These are phyloP conservation scores for Grosmannia penicillata DNA, from an alignment of 2,329 filamentous ascomycete species.

Conservation along the genomic window DNA sequence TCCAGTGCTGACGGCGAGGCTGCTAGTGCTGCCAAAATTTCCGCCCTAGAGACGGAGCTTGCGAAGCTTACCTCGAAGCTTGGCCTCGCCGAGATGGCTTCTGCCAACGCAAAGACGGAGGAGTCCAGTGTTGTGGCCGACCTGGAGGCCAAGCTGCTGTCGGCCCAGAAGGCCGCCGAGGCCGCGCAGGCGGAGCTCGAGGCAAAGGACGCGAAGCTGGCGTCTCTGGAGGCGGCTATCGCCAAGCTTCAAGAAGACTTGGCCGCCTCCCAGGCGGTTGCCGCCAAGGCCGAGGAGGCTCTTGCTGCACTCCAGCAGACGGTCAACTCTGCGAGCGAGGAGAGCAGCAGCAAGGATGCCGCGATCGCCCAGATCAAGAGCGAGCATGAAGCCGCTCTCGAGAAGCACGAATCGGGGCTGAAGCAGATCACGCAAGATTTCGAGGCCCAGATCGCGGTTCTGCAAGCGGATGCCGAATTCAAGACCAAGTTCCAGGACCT, in stretches of 20 bases:
- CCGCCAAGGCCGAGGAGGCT: slow-evolving; percentile 28
- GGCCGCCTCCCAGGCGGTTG: slow-evolving; percentile 24
- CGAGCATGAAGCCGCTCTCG: slow-evolving; percentile 24
- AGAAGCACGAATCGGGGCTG: slow-evolving; percentile 42
- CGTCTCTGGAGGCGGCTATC: slow-evolving; percentile 29
- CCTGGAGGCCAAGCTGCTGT: slow-evolving; percentile 31
- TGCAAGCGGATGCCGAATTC: slow-evolving; percentile 47
- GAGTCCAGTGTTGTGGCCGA: slow-evolving; percentile 30
- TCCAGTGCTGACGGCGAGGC: slow-evolving; percentile 30
- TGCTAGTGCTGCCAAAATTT: slow-evolving; percentile 29
- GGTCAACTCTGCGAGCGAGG: slow-evolving; percentile 30
- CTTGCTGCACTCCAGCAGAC: slow-evolving; percentile 32
- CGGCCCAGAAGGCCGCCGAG: slow-evolving; percentile 29
- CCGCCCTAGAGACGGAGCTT: slow-evolving; percentile 37
- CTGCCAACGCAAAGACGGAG: slow-evolving; percentile 27
- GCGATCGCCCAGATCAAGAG: slow-evolving; percentile 35
- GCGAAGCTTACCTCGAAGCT: slow-evolving; percentile 32
- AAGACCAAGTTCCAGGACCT: slow-evolving; percentile 49
- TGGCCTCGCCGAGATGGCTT: slow-evolving; percentile 29
- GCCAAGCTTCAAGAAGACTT: slow-evolving; percentile 12
- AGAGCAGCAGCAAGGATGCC: slow-evolving; percentile 31
- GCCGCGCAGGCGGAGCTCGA: slow-evolving; percentile 28
- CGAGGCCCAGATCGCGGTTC: slow-evolving; percentile 48
- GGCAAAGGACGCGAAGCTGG: slow-evolving; percentile 24
- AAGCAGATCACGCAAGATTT: slow-evolving; percentile 45